Conservation (phyloP, 176 grass and related monocot genomes). For the Canna indica region DNA sequence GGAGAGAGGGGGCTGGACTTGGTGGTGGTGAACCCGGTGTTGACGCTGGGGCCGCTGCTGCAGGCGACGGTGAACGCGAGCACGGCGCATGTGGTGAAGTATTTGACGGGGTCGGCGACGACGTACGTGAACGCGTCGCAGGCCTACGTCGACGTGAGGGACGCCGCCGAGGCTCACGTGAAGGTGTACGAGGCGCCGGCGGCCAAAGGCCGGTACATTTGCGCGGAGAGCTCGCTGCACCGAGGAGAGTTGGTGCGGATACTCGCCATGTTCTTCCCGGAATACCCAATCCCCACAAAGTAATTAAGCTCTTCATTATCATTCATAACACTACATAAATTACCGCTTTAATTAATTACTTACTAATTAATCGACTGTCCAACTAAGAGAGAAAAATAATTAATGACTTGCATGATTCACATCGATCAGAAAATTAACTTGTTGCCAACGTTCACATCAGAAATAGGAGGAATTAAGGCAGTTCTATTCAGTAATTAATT, state of each 20-base stretch:
- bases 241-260: slow-evolving; percentile 39
- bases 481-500: too few species aligned
- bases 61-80: slow-evolving; percentile 1
- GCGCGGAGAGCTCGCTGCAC: slow-evolving; percentile 12
- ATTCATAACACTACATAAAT: too few species aligned
- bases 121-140: neutral
- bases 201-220: slow-evolving; percentile 15
- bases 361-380: too few species aligned
- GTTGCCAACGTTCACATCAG: too few species aligned
- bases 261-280: slow-evolving; percentile 33
- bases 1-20: neutral
- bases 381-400: too few species aligned
- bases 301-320: slow-evolving; percentile 4
- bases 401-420: neutral
- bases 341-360: too few species aligned
- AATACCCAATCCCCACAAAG: slow-evolving; percentile 46
- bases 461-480: too few species aligned
- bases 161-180: slow-evolving; percentile 51
- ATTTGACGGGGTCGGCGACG: neutral
- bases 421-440: neutral
- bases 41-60: neutral
- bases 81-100: neutral
- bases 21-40: neutral
- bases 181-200: slow-evolving; percentile 27
- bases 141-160: slow-evolving; percentile 44